These are phyloP conservation scores for Metschnikowia sp. DNA, from an alignment of 805 yeast genomes.

Conservation along the genomic window DNA sequence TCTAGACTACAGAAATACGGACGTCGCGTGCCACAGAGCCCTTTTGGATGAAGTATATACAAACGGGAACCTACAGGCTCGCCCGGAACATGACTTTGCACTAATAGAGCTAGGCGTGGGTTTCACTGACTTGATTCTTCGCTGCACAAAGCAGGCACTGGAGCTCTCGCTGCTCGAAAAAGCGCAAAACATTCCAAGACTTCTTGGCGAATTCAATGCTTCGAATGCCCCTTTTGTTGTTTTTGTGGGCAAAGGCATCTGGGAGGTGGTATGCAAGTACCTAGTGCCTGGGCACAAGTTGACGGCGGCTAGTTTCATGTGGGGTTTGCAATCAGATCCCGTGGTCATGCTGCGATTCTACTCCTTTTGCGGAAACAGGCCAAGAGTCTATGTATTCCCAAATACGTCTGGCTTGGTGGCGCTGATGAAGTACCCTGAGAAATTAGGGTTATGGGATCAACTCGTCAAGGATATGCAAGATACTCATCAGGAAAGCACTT, in stretches of 20 bases:
- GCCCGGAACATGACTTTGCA: constrained; percentile 39
- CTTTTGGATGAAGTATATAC: constrained; percentile 14
- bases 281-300: constrained; percentile 23
- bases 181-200: constrained; percentile 49
- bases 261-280: constrained; percentile 54
- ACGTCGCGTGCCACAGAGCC: constrained; percentile 12
- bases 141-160: constrained; percentile 59
- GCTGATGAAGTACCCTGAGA: constrained; percentile 40
- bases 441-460: constrained; percentile 47
- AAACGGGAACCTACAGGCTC: constrained; percentile 12
- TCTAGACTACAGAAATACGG: not conserved
- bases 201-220: constrained; percentile 42
- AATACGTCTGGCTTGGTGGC: constrained; percentile 73
- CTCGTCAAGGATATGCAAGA: constrained; percentile 23
- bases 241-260: constrained; percentile 71
- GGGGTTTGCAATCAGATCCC: constrained; percentile 45
- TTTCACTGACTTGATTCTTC: constrained; percentile 64
- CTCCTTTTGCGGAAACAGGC: constrained; percentile 14
- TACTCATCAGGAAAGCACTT: too few species aligned
- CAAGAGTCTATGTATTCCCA: constrained; percentile 57
- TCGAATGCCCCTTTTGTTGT: constrained; percentile 45
- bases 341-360: constrained; percentile 9
- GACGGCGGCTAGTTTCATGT: constrained; percentile 37
- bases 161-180: constrained; percentile 55
- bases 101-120: constrained; percentile 51